A percentile compares a stretch with the other conserved stretches of the same genome.
Evolutionary conservation across 805 yeast species (phyloP).

Genomic region (Jamesozyma gamospora): DNA sequence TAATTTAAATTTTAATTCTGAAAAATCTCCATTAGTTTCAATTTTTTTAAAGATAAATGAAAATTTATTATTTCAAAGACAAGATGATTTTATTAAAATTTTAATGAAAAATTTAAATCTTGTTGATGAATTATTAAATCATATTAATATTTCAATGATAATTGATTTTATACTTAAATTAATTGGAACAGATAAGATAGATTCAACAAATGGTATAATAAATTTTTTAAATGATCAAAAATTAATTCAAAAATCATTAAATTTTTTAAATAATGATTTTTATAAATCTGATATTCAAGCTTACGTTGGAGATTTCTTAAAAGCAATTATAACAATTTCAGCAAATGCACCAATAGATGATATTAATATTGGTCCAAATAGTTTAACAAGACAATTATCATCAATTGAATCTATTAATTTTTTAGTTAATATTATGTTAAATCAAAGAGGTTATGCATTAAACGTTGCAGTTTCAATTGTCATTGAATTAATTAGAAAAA

Average conservation of each 20-base stretch:
- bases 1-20: conserved; percentile 40
- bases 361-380: conserved; percentile 93
- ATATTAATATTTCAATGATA: conserved; percentile 78
- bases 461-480: conserved; percentile 87
- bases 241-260: conserved; percentile 60
- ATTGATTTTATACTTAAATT: conserved; percentile 86
- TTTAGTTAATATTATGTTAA: conserved; percentile 61
- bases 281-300: conserved; percentile 61
- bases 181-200: conserved; percentile 85
- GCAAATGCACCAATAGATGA: conserved; percentile 74
- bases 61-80: conserved; percentile 73
- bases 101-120: conserved; percentile 41
- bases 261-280: conserved; percentile 49
- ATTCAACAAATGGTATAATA: conserved; percentile 78
- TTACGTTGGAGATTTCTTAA: conserved; percentile 88
- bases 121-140: conserved; percentile 54
- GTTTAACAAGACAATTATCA: conserved; percentile 76
- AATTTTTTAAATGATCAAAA: conserved; percentile 66
- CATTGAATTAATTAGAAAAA: conserved; percentile 87
- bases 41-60: conserved; percentile 84
- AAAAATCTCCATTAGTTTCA: conserved; percentile 65
- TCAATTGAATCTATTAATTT: conserved; percentile 51
- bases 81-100: conserved; percentile 29
- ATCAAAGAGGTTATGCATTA: conserved; percentile 63
- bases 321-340: conserved; percentile 87